phyloP scores from a whole-genome alignment of 116 monocot genomes.

The Posidonia oceanica region DNA sequence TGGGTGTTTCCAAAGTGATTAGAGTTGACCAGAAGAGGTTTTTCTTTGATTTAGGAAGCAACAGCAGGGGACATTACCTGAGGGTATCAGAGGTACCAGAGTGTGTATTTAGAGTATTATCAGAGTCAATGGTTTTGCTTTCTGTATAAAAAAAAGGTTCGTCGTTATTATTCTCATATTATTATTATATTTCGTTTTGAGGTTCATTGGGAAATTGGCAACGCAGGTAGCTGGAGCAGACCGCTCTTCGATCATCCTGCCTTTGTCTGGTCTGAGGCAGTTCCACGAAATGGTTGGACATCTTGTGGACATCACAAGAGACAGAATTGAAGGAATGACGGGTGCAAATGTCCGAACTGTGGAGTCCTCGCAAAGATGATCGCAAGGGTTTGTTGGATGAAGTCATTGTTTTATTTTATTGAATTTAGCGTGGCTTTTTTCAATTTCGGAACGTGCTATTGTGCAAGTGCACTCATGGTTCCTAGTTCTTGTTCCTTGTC shows the following conservation, averaged over 20 bases:
- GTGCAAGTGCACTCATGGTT: too few species aligned
- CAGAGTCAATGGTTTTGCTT: too few species aligned
- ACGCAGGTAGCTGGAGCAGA: conserved; percentile 47
- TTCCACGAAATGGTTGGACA: conserved; percentile 82
- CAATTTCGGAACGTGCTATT: too few species aligned
- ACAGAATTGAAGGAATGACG: conserved; percentile 50
- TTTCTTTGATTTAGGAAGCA: conserved; percentile 79
- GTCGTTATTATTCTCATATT: too few species aligned
- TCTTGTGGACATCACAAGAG: conserved; percentile 83
- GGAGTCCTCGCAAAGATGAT: conserved; percentile 41
- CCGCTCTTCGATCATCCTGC: conserved; percentile 89
- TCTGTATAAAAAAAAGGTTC: too few species aligned
- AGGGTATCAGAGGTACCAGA: conserved; percentile 33
- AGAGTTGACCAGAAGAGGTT: conserved; percentile 80
- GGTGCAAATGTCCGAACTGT: conserved; percentile 46
- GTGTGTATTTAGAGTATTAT: too few species aligned
- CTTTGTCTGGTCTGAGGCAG: conserved; percentile 65
- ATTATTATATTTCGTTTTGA: too few species aligned
- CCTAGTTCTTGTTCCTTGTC: neutral
- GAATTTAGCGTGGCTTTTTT: too few species aligned
- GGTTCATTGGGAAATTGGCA: too few species aligned
- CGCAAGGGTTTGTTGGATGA: neutral
- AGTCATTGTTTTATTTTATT: neutral
- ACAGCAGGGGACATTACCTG: conserved; percentile 69
- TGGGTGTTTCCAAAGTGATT: conserved; percentile 56